phyloP scores from a whole-genome alignment of 306 rosid species.

The Acacia crassicarpa region DNA sequence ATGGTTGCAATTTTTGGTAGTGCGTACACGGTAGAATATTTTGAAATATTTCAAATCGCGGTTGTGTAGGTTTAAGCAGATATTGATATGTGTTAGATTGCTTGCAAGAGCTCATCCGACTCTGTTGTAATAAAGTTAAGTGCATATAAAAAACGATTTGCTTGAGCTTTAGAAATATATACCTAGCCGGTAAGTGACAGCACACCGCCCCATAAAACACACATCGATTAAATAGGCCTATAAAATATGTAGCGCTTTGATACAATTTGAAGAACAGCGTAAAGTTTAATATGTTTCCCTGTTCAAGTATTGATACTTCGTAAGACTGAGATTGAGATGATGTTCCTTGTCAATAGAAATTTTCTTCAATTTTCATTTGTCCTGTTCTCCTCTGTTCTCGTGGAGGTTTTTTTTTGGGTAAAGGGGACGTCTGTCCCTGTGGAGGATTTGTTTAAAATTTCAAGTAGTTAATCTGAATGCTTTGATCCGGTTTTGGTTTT shows the following conservation, averaged over 20 bases:
- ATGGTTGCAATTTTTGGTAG: neutral
- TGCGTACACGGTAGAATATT: neutral
- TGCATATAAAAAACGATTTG: neutral
- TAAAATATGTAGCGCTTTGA: neutral
- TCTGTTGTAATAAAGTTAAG: neutral
- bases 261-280: neutral
- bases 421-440: neutral
- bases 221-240: neutral
- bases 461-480: neutral
- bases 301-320: neutral
- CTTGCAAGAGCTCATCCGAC: neutral
- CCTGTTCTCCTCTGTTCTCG: neutral
- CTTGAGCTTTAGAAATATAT: neutral
- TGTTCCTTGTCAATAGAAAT: neutral
- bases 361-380: neutral
- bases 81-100: neutral
- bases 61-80: neutral
- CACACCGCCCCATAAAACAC: neutral
- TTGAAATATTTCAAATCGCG: neutral
- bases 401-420: neutral
- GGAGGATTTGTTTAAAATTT: neutral
- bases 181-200: neutral
- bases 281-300: neutral
- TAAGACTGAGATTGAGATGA: conserved; percentile 9
- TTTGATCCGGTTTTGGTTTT: neutral